Base-by-base conservation (phyloP, 495 filamentous ascomycete species). In the Schizothecium vesticola region DNA sequence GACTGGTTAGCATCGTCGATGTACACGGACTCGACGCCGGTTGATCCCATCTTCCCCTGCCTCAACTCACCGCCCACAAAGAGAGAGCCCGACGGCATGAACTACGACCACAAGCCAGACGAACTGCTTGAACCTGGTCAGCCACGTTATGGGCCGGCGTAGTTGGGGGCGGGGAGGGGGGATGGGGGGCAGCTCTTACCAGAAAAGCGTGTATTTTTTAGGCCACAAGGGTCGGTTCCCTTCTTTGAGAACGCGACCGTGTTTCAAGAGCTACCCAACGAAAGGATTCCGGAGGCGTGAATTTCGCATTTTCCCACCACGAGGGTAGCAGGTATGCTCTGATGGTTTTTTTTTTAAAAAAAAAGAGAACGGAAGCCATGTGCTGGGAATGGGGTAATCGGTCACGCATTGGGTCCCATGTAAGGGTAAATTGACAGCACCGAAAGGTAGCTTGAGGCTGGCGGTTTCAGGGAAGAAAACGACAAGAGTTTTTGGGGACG, bases 91-190 rank as follows among this genome's bases (percentile, higher is more conserved):
- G 33, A 43, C 1, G 68, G 61, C 11, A 70, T 74, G 43, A 76
- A 74, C 65, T 75, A 74, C 51, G 72, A 77, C 63, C 70, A 74
- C 43, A 74, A 77, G 74, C 70, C 76, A 19, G 75, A 79, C 59
- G 63, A 59, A 24, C 69, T 78, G 72, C 74, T 77, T 65, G 71
- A 61, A 25, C 59, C 70, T 0, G 63, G 24, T 19, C 51, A 23
- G 23, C n/a, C 24, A 60, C 19, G 12, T 28, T 43, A 51, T n/a
- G 43, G 13, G 16, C 16, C 36, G 13, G 36, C 36, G 3, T 43
- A 43, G 36, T 1, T 2, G 31, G 10, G 11, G 31, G 12, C 3
- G 10, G 12, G 31, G 12, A 2, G 3, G 3, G 36, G 13, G 36
- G 6, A 28, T 28, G 4, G 13, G 36, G 0, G 31, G 1, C 11